Base-by-base conservation (phyloP, 1,284 basidiomycete genomes). In the Fistulina hepatica region DNA sequence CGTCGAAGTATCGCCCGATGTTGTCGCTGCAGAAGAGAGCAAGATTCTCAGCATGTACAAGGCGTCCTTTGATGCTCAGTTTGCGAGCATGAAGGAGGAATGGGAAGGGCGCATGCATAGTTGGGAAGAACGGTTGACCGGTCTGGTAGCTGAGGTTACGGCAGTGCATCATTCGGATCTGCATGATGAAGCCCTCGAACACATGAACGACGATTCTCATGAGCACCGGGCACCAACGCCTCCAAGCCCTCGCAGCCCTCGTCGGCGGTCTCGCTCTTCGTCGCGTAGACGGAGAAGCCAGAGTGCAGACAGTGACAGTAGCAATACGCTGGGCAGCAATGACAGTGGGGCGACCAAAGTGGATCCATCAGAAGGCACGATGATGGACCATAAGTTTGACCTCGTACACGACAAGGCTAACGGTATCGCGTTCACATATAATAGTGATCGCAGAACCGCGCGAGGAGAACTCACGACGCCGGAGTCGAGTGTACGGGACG, bases 31-130 rank as follows among this genome's bases (percentile, higher is more conserved):
- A 2, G 36, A 41, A n/a, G n/a, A n/a, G n/a, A 31, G 28, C 28
- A 31, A 31, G 28, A 31, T 31, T n/a, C 36, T 47, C 9, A n/a
- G 69, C 65, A 43, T 10, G 38, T 60, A 72, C 28, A 73, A 71
- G 54, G 74, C 66, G 52, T 60, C 50, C 7, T 66, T 81, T 5
- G 81, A 88, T 51, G 71, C 73, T 16, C 69, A 74, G 37, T 88
- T 81, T 79, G 65, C 67, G 27, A 60, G 47, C 40, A 79, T 91
- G 31, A 73, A 82, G 45, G 78, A 86, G 48, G 81, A 83, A 35
- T 91, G 91, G 88, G 70, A 70, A 5, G 81, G 84, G 45, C 67
- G 84, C 21, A 64, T 95, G 6, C 68, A 72, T 16, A 83, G 86
- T 7, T 71, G 83, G 24, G 75, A 83, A 25, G 86, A 92, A 45